Evolutionary conservation across 768 basidiomycete species (phyloP).

Genomic region (Rhizopogon roseolus): DNA sequence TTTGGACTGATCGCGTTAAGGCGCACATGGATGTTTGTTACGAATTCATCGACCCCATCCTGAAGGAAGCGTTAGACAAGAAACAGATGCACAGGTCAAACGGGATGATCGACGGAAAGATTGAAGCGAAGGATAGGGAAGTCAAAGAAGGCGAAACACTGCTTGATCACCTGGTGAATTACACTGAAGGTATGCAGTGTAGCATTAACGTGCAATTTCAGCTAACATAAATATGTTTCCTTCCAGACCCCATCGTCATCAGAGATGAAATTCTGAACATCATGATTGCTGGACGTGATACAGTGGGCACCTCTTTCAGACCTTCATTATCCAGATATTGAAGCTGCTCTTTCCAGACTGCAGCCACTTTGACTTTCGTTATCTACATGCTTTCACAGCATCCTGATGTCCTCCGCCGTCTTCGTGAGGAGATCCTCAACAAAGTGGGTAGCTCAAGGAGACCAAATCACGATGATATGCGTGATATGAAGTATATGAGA

Average conservation of each 20-base stretch:
- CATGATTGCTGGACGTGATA: constrained; percentile 32
- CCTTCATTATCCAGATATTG: background rate
- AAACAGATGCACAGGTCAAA: constrained; percentile 15
- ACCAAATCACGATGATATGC: constrained; percentile 29
- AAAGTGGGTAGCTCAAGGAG: constrained; percentile 20
- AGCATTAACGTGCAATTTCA: background rate
- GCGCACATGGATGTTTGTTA: constrained; percentile 36
- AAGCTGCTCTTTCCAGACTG: constrained; percentile 15
- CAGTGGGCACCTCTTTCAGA: constrained; percentile 12
- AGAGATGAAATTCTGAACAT: constrained; percentile 34
- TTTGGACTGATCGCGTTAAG: constrained; percentile 37
- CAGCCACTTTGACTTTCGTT: constrained; percentile 24
- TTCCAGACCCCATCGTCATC: constrained; percentile 24
- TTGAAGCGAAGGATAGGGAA: constrained; percentile 16
- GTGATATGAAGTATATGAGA: constrained; percentile 34
- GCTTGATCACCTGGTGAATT: constrained; percentile 49
- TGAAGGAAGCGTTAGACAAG: constrained; percentile 37
- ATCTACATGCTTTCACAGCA: constrained; percentile 25
- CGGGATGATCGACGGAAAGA: constrained; percentile 6
- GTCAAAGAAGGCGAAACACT: constrained; percentile 39
- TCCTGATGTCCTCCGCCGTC: constrained; percentile 20
- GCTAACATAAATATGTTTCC: background rate
- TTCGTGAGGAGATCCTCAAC: constrained; percentile 25
- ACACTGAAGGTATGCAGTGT: constrained; percentile 41
- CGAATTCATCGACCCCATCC: constrained; percentile 44